Evolutionary conservation across 192 early-diverging fungal species (phyloP).

Genomic region (Podila horticola): DNA sequence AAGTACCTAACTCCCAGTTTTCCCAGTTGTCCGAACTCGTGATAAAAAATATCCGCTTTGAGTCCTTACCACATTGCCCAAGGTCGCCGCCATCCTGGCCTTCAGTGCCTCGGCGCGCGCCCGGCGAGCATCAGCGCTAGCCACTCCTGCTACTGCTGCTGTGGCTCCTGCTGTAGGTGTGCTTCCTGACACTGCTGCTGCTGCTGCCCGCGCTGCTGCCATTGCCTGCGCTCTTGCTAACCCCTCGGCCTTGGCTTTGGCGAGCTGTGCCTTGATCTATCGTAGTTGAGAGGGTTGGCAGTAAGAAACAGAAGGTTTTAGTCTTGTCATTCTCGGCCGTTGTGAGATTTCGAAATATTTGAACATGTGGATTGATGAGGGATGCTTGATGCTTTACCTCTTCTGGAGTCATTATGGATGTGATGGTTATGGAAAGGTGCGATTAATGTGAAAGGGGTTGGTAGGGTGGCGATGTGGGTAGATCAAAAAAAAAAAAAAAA

Average conservation of each 20-base stretch:
- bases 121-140: conserved; percentile 2
- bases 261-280: conserved; percentile 61
- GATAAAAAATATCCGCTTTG: background rate
- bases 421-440: background rate
- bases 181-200: conserved; percentile 2
- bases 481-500: no score
- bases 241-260: conserved; percentile 43
- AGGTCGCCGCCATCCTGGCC: conserved; percentile 1
- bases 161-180: background rate
- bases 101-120: conserved; percentile 17
- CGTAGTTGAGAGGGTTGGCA: background rate
- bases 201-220: background rate
- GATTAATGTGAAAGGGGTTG: background rate
- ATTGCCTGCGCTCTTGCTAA: conserved; percentile 30
- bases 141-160: background rate
- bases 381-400: conserved; percentile 14
- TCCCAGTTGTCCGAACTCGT: background rate
- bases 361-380: background rate
- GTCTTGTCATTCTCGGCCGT: background rate
- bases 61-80: background rate
- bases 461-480: no score
- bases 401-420: conserved; percentile 17
- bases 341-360: background rate
- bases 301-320: background rate
- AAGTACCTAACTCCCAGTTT: no score